Percentiles rank a stretch among this genome's conserved stretches.
Conservation (phyloP, 2,329 filamentous ascomycete species). For the Diaporthe sp. region DNA sequence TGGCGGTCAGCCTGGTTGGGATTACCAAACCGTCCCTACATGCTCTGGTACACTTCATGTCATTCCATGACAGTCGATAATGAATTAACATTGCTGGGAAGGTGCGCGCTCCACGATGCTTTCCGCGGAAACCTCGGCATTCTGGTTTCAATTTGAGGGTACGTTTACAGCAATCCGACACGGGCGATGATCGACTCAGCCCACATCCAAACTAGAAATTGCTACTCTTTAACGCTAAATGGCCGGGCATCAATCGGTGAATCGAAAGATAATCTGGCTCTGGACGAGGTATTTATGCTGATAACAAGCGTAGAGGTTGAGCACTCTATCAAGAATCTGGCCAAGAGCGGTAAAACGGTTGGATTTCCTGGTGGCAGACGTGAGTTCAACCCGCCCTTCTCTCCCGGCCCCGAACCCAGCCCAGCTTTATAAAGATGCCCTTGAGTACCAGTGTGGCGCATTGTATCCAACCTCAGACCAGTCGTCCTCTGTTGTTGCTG, state of each 20-base stretch:
- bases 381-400: conserved; percentile 78
- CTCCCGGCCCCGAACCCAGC: conserved; percentile 62
- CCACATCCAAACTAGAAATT: neutral
- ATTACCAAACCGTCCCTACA: conserved; percentile 42
- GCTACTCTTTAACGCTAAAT: neutral
- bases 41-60: conserved; percentile 41
- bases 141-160: conserved; percentile 50
- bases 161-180: conserved; percentile 39
- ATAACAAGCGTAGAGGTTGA: conserved; percentile 80
- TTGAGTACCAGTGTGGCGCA: too few species aligned
- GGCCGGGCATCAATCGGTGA: too few species aligned
- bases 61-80: neutral
- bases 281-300: conserved; percentile 38
- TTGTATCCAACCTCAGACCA: too few species aligned
- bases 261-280: neutral
- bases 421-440: too few species aligned
- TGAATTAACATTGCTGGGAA: conserved; percentile 34
- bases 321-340: conserved; percentile 91
- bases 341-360: conserved; percentile 92
- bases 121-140: conserved; percentile 46
- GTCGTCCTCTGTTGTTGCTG: too few species aligned
- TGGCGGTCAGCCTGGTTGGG: conserved; percentile 41
- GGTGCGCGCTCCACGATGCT: conserved; percentile 49
- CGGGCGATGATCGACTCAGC: neutral
- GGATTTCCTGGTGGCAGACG: conserved; percentile 74